Percentiles rank a stretch among this genome's conserved stretches.
Evolutionary conservation across 768 basidiomycete species (phyloP).

Genomic region (Serendipita sp.): DNA sequence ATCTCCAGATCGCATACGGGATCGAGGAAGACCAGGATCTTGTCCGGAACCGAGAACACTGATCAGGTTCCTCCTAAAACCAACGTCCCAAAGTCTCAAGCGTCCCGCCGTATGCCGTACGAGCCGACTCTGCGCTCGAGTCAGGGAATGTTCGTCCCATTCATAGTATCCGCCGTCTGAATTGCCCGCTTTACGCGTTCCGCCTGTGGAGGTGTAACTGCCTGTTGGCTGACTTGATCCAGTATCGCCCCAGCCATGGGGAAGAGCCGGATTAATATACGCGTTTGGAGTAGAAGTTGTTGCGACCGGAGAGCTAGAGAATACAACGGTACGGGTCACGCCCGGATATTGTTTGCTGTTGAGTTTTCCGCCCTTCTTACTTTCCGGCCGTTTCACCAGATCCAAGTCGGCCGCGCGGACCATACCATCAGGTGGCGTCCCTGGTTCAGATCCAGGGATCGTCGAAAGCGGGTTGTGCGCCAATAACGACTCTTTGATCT

Average conservation of each 20-base stretch:
- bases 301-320: not conserved
- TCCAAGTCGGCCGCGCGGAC: not conserved
- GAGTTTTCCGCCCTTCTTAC: no score
- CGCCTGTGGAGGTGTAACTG: not conserved
- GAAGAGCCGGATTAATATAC: not conserved
- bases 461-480: not conserved
- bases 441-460: not conserved
- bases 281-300: not conserved
- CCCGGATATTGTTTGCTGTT: no score
- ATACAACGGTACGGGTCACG: not conserved
- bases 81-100: constrained; percentile 55
- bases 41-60: not conserved
- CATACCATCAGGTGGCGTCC: not conserved
- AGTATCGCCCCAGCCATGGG: not conserved
- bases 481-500: not conserved
- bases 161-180: not conserved
- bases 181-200: not conserved
- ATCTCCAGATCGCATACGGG: constrained; percentile 27
- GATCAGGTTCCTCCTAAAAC: constrained; percentile 43
- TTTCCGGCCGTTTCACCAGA: no score
- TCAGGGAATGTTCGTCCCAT: constrained; percentile 45
- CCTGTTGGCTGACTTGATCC: not conserved
- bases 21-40: constrained; percentile 33
- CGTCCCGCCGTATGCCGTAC: constrained; percentile 47
- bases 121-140: constrained; percentile 43